These are phyloP conservation scores for Iberis pinnata DNA, from an alignment of 345 rosid species.

Conservation along the genomic window DNA sequence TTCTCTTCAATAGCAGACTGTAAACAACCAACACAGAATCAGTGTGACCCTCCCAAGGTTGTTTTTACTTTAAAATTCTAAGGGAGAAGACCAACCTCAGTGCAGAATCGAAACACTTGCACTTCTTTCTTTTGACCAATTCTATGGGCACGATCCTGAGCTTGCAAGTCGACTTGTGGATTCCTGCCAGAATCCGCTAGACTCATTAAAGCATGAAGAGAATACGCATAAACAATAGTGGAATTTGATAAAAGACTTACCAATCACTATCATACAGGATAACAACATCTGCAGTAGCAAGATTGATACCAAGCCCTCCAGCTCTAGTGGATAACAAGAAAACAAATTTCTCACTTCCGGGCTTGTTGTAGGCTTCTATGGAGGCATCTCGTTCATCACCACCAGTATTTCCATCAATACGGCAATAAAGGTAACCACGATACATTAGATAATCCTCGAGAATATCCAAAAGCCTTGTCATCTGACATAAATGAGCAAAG, in stretches of 20 bases:
- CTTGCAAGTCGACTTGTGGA: slow-evolving; percentile 99
- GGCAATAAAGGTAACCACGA: slow-evolving; percentile 83
- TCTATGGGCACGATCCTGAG: slow-evolving; percentile 98
- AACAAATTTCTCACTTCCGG: slow-evolving; percentile 98
- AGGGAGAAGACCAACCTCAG: slow-evolving; percentile 53
- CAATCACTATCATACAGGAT: slow-evolving; percentile 99
- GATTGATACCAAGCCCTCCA: slow-evolving; percentile 99
- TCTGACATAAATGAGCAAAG: slow-evolving; percentile 38
- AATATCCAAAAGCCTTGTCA: slow-evolving; percentile 97
- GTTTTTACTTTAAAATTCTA: slow-evolving; percentile 1
- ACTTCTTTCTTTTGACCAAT: slow-evolving; percentile 99
- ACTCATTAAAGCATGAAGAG: slow-evolving; percentile 18
- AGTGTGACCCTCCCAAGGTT: background rate
- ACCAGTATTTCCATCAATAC: slow-evolving; percentile 99
- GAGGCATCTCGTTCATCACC: slow-evolving; percentile 99
- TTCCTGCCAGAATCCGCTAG: slow-evolving; percentile 53
- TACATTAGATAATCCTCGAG: slow-evolving; percentile 95
- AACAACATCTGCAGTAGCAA: slow-evolving; percentile 99
- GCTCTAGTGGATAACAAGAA: slow-evolving; percentile 98
- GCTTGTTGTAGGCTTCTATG: slow-evolving; percentile 85
- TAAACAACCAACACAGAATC: slow-evolving; percentile 22
- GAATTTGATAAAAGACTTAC: slow-evolving; percentile 35
- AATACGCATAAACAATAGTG: slow-evolving; percentile 6
- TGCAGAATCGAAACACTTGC: slow-evolving; percentile 96
- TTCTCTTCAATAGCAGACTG: slow-evolving; percentile 99